Base-by-base conservation (phyloP, 2,329 filamentous ascomycete species). In the Monilinia polystroma region DNA sequence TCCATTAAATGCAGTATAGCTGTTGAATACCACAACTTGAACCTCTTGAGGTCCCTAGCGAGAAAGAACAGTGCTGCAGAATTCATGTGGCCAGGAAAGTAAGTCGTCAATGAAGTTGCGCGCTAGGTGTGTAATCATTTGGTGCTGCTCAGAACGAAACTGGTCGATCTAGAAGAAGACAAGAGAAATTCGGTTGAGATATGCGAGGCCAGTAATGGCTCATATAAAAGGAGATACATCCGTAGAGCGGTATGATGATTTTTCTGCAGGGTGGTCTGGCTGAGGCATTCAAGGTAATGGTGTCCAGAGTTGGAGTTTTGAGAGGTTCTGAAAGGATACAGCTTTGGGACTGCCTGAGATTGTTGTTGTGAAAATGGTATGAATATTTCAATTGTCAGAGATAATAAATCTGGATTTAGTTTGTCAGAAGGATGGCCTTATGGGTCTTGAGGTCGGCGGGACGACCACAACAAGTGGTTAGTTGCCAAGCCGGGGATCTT, bases 141-240 rank as follows among this genome's bases (percentile, higher is more conserved):
- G n/a, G 18, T n/a, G 45, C 0, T 20, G 45, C 45, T 8, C 23
- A 38, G 45, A 23, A 20, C 32, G n/a, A 23, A 18, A n/a, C 8
- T 38, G 12, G n/a, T 3, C 10, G 18, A 60, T 8, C 16, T 26
- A 4, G 5, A 60, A 35, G n/a, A 20, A 16, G 18, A 8, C 10
- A 55, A 12, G 23, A 38, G 29, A 60, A 23, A 38, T 29, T 38
- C 49, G 51, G 29, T 60, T 60, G 57, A 60, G 14, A 38, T 38
- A 7, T 26, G 26, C 16, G 35, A 26, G 20, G 4, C 3, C 4
- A 20, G 4, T 18, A 18, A 12, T 38, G 14, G 14, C n/a, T 7
- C n/a, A 23, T 20, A 18, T 12, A 6, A 23, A 23, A 26, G n/a
- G 23, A 10, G 14, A 18, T n/a, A 8, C 47, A 2, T 51, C 49